Conservation (phyloP, 2,329 filamentous ascomycete genomes). For the Arthroderma uncinatum region DNA sequence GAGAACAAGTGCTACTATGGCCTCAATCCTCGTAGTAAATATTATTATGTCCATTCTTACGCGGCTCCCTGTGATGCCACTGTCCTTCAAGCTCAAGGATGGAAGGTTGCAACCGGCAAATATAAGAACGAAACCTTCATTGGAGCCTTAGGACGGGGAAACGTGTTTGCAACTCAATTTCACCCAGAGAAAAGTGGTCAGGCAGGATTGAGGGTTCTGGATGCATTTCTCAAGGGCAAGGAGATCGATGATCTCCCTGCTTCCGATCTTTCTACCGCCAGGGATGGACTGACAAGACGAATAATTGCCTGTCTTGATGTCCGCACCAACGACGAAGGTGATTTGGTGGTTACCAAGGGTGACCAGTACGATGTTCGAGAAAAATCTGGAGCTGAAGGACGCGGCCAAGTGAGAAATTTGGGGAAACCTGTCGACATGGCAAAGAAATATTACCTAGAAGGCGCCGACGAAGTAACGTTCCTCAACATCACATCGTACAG, state of each 20-base stretch:
- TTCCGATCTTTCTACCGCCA: constrained; percentile 10
- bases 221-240: constrained; percentile 71
- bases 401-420: constrained; percentile 68
- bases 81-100: constrained; percentile 67
- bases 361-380: constrained; percentile 98
- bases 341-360: constrained; percentile 94
- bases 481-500: constrained; percentile 97
- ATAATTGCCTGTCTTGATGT: constrained; percentile 96
- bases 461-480: constrained; percentile 93
- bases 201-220: constrained; percentile 71
- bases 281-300: constrained; percentile 72
- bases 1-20: constrained; percentile 57
- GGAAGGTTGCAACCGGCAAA: constrained; percentile 79
- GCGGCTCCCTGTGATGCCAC: constrained; percentile 65
- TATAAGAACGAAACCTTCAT: constrained; percentile 88
- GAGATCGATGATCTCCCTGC: constrained; percentile 44
- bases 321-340: constrained; percentile 82
- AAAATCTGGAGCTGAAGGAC: constrained; percentile 51
- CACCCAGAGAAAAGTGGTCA: constrained; percentile 95
- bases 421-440: constrained; percentile 97
- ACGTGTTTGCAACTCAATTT: constrained; percentile 87
- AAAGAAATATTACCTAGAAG: constrained; percentile 85
- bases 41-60: constrained; percentile 98
- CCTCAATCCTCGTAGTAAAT: constrained; percentile 71
- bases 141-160: constrained; percentile 74